Percentiles rank a stretch among this genome's conserved stretches.
These are phyloP conservation scores for Lactarius akahatsu DNA, from an alignment of 768 basidiomycete species.

Conservation along the genomic window DNA sequence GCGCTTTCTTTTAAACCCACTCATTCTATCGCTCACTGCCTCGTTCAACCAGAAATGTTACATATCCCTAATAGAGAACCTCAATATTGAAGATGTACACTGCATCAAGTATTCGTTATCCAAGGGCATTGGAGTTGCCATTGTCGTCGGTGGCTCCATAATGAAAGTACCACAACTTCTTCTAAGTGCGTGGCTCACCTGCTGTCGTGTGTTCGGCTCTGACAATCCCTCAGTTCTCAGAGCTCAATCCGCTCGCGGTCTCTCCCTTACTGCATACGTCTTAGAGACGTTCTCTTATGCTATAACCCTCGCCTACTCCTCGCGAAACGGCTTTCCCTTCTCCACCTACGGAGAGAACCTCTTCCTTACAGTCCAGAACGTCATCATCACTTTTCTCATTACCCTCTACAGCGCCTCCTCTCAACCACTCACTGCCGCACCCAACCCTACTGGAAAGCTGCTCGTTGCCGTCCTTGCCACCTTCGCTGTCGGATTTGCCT, in stretches of 20 bases:
- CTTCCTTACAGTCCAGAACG: conserved; percentile 88
- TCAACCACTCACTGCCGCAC: conserved; percentile 27
- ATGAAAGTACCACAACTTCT: conserved; percentile 97
- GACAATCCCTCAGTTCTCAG: conserved; percentile 52
- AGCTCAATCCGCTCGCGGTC: conserved; percentile 77
- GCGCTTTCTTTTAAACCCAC: conserved; percentile 25
- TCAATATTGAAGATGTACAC: conserved; percentile 69
- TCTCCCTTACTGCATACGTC: conserved; percentile 82
- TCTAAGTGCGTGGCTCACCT: conserved; percentile 56
- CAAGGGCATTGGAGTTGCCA: conserved; percentile 89
- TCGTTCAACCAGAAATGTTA: conserved; percentile 73
- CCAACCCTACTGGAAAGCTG: conserved; percentile 36
- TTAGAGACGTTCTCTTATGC: conserved; percentile 91
- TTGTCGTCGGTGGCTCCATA: conserved; percentile 88
- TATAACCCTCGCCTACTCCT: conserved; percentile 86
- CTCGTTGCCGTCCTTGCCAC: conserved; percentile 37
- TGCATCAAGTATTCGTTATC: conserved; percentile 92
- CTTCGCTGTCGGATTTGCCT: conserved; percentile 39
- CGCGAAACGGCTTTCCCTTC: conserved; percentile 85
- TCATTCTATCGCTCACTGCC: conserved; percentile 9
- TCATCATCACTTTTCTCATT: conserved; percentile 86
- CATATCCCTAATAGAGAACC: conserved; percentile 80
- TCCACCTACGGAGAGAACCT: conserved; percentile 97
- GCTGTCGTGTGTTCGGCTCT: background rate
- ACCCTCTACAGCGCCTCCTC: conserved; percentile 52